Percentiles rank a stretch among this genome's conserved stretches.
phyloP scores from a whole-genome alignment of 2,329 filamentous ascomycete genomes.

The Xylaria arbuscula region DNA sequence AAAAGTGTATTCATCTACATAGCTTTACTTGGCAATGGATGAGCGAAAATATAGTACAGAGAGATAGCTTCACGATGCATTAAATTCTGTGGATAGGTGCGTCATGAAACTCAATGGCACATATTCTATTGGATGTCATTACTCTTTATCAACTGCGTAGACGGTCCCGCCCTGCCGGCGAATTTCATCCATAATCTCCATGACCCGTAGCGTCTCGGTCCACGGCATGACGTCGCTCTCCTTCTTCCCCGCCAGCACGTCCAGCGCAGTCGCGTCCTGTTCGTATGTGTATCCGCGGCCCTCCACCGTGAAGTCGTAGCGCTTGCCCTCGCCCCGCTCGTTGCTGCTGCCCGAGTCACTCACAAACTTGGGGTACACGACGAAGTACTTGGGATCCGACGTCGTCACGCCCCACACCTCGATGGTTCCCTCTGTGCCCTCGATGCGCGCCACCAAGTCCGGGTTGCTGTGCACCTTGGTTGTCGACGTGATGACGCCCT shows the following conservation, averaged over 20 bases:
- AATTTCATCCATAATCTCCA: constrained; percentile 61
- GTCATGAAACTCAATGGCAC: background rate
- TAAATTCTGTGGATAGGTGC: background rate
- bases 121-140: background rate
- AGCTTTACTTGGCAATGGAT: no score
- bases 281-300: constrained; percentile 59
- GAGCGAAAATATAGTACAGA: no score
- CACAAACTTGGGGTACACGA: constrained; percentile 48
- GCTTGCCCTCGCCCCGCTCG: constrained; percentile 46
- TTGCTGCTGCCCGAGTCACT: constrained; percentile 31
- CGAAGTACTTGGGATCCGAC: constrained; percentile 53
- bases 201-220: constrained; percentile 58
- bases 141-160: constrained; percentile 16
- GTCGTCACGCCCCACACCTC: constrained; percentile 51
- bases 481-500: constrained; percentile 57
- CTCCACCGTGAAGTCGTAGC: constrained; percentile 52
- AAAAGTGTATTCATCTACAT: no score
- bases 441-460: constrained; percentile 53
- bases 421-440: constrained; percentile 55
- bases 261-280: constrained; percentile 56
- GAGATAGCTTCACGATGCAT: no score
- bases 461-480: constrained; percentile 44
- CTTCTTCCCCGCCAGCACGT: constrained; percentile 53
- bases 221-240: constrained; percentile 58
- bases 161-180: constrained; percentile 44